Conservation (phyloP, 345 rosid species). For the Citrus glauca region DNA sequence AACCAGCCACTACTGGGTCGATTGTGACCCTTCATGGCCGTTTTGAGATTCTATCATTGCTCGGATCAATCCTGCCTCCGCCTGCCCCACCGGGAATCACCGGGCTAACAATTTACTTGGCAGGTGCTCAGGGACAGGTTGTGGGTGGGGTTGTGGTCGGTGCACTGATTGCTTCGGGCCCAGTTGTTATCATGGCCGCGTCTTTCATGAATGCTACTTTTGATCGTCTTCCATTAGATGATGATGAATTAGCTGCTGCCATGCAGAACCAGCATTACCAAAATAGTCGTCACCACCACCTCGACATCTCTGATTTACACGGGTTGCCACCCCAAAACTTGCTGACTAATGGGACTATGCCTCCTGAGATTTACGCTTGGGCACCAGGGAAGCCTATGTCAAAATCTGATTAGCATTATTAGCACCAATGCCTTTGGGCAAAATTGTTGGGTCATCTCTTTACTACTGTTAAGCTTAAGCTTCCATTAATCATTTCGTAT, state of each 20-base stretch:
- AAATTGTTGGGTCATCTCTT: not conserved
- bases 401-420: slow-evolving; percentile 27
- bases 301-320: slow-evolving; percentile 53
- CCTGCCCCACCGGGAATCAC: slow-evolving; percentile 87
- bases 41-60: slow-evolving; percentile 88
- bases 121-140: slow-evolving; percentile 93
- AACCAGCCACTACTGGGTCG: slow-evolving; percentile 75
- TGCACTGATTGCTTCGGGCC: slow-evolving; percentile 85
- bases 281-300: slow-evolving; percentile 50
- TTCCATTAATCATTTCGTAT: not conserved
- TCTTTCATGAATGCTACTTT: slow-evolving; percentile 90
- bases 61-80: slow-evolving; percentile 87
- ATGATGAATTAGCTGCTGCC: slow-evolving; percentile 51
- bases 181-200: slow-evolving; percentile 84
- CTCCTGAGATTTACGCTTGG: slow-evolving; percentile 71
- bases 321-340: slow-evolving; percentile 74
- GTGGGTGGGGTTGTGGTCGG: slow-evolving; percentile 91
- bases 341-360: slow-evolving; percentile 46
- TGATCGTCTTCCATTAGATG: slow-evolving; percentile 84
- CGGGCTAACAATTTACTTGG: slow-evolving; percentile 81
- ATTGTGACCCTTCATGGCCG: slow-evolving; percentile 93
- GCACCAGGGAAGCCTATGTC: slow-evolving; percentile 44
- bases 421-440: not conserved
- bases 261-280: slow-evolving; percentile 56
- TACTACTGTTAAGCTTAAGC: not conserved